Evolutionary conservation across 2,329 filamentous ascomycete species (phyloP).

Genomic region (Exophiala xenobiotica): DNA sequence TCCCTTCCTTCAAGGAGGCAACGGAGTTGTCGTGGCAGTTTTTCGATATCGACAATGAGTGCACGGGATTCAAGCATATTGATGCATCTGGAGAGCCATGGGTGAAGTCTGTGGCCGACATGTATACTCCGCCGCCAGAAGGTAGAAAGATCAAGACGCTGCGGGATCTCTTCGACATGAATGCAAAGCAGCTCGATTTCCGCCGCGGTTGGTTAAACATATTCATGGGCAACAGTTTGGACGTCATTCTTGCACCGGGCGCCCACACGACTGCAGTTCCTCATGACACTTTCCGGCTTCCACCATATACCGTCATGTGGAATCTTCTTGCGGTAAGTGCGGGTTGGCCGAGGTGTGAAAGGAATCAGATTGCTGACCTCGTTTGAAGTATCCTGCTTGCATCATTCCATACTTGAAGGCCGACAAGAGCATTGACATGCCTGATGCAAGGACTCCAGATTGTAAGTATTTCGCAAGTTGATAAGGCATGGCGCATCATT

Average conservation of each 20-base stretch:
- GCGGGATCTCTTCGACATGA: conserved; percentile 19
- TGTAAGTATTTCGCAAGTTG: conserved; percentile 10
- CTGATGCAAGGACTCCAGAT: conserved; percentile 15
- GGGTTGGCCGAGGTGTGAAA: background rate
- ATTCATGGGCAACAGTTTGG: conserved; percentile 46
- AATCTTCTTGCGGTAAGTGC: conserved; percentile 54
- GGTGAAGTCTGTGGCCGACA: conserved; percentile 22
- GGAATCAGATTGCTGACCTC: conserved; percentile 4
- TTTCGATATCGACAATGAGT: conserved; percentile 19
- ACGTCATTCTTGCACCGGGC: conserved; percentile 62
- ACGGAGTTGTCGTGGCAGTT: conserved; percentile 13
- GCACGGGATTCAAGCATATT: conserved; percentile 34
- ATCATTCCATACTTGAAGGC: conserved; percentile 49
- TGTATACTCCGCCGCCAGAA: conserved; percentile 22
- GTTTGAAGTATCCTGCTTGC: conserved; percentile 49
- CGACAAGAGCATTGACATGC: conserved; percentile 42
- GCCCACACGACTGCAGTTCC: conserved; percentile 62
- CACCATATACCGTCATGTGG: conserved; percentile 54
- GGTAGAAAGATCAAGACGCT: conserved; percentile 15
- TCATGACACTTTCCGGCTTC: conserved; percentile 52
- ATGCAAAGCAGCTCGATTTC: conserved; percentile 12
- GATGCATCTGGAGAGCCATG: conserved; percentile 24
- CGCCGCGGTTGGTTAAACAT: conserved; percentile 19
- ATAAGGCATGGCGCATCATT: conserved; percentile 33
- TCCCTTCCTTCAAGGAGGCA: conserved; percentile 18